Evolutionary conservation across 768 basidiomycete genomes (phyloP), one percentile per base, ranked within the genome.

Genomic region (Mycena olivaceomarginata): DNA sequence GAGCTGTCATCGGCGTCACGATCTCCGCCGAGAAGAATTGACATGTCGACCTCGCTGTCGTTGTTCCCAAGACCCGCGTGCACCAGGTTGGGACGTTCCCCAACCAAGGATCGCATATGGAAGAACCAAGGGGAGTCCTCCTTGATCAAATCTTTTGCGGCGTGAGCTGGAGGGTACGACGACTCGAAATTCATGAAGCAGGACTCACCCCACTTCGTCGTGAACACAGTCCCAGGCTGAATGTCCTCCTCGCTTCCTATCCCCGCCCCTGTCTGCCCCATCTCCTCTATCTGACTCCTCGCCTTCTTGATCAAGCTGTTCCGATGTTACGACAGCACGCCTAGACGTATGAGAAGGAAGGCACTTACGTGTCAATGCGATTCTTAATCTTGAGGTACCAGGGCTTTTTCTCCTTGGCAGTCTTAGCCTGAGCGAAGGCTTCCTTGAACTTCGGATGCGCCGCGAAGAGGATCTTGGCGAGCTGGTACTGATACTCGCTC

Each of bases 41-140:
- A 62, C 37, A 62, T 9, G 18, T 62, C 60, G 6, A 40, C 10
- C 5, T 62, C 60, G 60, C 22, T n/a, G 31, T 37, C 40, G 16
- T 59, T 59, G 25, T 59, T 59, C 5, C 57, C 57, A 12, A 59
- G 18, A 5, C 48, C 48, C 12, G 12, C 20, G 2, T 22, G 67
- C 16, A 22, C 22, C 16, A 67, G 67, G 31, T 67, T 67, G 2
- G 67, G 67, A 13, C 41, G 69, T 16, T 37, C 56, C 57, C 31
- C 40, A 10, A 70, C 43, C 22, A 70, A 37, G 69, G 56, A 18
- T 5, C 43, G 57, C 57, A 70, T 62, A n/a, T 62, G 18, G 4
- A 45, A 70, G 57, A 59, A 70, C 69, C 69, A 70, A n/a, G 69
- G 69, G 2, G n/a, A 43, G 59, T 59, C 69, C 4, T 15, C 57